Evolutionary conservation across 495 filamentous ascomycete species (phyloP).

Genomic region (Aspergillus carlsbadensis): DNA sequence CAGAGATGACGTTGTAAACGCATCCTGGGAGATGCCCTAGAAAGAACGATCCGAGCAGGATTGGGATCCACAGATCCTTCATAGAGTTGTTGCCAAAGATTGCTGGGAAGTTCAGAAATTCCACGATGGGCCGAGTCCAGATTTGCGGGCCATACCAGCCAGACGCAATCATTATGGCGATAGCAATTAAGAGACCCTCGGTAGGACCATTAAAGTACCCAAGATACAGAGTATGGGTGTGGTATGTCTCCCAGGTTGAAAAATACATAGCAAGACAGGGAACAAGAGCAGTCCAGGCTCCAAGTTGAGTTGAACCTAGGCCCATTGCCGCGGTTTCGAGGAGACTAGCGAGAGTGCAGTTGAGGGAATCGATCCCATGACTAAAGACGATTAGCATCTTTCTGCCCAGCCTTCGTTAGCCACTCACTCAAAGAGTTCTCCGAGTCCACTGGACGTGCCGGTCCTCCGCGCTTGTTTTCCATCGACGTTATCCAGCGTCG

Average conservation of each 20-base stretch:
- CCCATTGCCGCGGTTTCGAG: conserved; percentile 91
- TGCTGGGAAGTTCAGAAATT: conserved; percentile 57
- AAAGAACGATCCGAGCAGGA: conserved; percentile 71
- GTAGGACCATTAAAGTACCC: conserved; percentile 97
- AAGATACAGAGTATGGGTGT: conserved; percentile 95
- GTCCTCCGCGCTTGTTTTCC: conserved; percentile 96
- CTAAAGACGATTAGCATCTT: conserved; percentile 44
- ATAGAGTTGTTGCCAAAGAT: conserved; percentile 66
- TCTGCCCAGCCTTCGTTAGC: not conserved
- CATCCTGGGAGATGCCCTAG: conserved; percentile 77
- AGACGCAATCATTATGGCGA: conserved; percentile 77
- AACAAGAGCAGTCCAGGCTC: conserved; percentile 86
- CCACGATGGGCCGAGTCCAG: conserved; percentile 72
- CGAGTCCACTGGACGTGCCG: conserved; percentile 89
- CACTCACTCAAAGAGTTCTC: conserved; percentile 89
- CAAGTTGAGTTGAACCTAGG: conserved; percentile 73
- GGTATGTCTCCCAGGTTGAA: conserved; percentile 99
- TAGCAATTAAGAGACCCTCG: conserved; percentile 89
- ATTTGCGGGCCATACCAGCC: conserved; percentile 86
- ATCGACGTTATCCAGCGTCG: conserved; percentile 97
- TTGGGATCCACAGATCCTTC: conserved; percentile 82
- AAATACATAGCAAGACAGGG: conserved; percentile 98
- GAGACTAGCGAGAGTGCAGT: conserved; percentile 89
- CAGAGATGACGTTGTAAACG: conserved; percentile 77
- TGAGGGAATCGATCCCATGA: conserved; percentile 96